phyloP scores from a whole-genome alignment of 2,329 filamentous ascomycete genomes.

The Paraconiothyrium sp. region DNA sequence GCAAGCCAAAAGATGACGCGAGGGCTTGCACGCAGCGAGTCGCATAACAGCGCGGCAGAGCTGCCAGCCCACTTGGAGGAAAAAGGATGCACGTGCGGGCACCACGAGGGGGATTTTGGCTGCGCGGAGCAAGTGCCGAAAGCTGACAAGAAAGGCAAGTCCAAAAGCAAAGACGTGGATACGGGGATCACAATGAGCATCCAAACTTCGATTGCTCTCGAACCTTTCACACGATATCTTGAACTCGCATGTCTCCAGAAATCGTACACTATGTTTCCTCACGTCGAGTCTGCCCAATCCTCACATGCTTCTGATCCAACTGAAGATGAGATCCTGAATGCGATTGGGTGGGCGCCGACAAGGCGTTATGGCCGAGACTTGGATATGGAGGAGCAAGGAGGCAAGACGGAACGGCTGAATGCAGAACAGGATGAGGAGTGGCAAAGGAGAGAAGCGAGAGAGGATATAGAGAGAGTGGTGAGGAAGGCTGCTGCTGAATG shows the following conservation, averaged over 20 bases:
- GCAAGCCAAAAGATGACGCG: constrained; percentile 53
- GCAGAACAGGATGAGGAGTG: constrained; percentile 54
- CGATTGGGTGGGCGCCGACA: constrained; percentile 56
- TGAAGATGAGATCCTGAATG: constrained; percentile 53
- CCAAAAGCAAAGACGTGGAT: constrained; percentile 24
- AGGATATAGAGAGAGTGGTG: constrained; percentile 52
- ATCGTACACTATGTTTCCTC: constrained; percentile 48
- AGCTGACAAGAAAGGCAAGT: constrained; percentile 32
- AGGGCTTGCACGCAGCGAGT: constrained; percentile 34
- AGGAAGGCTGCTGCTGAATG: constrained; percentile 54
- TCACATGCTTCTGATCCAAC: constrained; percentile 32
- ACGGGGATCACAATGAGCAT: constrained; percentile 48
- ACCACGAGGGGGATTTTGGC: constrained; percentile 25
- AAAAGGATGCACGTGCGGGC: constrained; percentile 26
- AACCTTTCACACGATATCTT: constrained; percentile 52
- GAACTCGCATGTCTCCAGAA: constrained; percentile 51
- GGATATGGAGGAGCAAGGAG: constrained; percentile 46
- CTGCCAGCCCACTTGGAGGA: constrained; percentile 14
- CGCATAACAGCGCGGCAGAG: constrained; percentile 9
- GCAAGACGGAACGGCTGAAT: constrained; percentile 22
- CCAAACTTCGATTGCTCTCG: constrained; percentile 46
- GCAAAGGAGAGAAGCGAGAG: constrained; percentile 53
- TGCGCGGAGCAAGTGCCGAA: constrained; percentile 13
- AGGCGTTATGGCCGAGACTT: constrained; percentile 38
- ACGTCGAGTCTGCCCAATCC: constrained; percentile 23